Evolutionary conservation across 108 stramenopile species (phyloP).

Genomic region (Asterionellopsis glacialis): DNA sequence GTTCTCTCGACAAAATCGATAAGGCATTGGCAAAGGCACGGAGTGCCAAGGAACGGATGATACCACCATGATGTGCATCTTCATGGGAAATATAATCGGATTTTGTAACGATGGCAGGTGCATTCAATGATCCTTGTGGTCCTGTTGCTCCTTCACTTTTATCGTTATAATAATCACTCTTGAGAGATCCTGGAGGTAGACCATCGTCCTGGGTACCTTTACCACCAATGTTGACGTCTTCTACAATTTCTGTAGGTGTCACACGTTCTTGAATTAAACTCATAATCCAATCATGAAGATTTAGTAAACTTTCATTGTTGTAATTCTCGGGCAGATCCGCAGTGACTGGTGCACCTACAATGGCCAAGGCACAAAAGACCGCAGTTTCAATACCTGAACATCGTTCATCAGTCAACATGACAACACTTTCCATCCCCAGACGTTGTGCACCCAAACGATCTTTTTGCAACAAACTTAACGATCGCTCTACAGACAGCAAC

Average conservation of each 20-base stretch:
- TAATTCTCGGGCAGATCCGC: too few relatives aligned
- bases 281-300: background rate
- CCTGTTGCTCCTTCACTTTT: background rate
- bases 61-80: slow-evolving; percentile 30
- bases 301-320: background rate
- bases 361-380: slow-evolving; percentile 12
- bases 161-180: background rate
- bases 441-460: slow-evolving; percentile 53
- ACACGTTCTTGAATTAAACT: slow-evolving; percentile 10
- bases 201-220: background rate
- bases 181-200: background rate
- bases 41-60: slow-evolving; percentile 27
- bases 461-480: slow-evolving; percentile 43
- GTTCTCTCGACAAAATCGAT: slow-evolving; percentile 10
- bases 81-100: background rate
- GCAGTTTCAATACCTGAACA: slow-evolving; percentile 23
- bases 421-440: slow-evolving; percentile 60
- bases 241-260: background rate
- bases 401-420: slow-evolving; percentile 45
- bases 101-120: background rate
- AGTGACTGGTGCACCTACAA: slow-evolving; percentile 8
- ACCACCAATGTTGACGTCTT: background rate
- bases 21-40: slow-evolving; percentile 42
- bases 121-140: too few relatives aligned
- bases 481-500: slow-evolving; percentile 22